A percentile compares a stretch with the other conserved stretches of the same genome.
phyloP scores from a whole-genome alignment of 2,329 filamentous ascomycete species.

The Penicillium corylophilum region DNA sequence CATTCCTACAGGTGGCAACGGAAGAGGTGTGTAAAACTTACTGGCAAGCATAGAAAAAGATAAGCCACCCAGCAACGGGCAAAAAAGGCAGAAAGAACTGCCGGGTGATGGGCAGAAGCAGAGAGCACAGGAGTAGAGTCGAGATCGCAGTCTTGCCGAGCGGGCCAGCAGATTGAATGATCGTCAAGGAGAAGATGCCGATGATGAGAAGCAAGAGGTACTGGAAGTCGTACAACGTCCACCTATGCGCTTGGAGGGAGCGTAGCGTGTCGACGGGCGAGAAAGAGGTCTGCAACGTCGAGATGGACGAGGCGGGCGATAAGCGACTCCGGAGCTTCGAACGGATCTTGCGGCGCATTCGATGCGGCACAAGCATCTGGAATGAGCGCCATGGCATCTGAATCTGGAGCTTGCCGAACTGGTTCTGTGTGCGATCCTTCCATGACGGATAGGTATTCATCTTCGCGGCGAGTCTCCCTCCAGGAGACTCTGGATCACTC shows the following conservation, averaged over 20 bases:
- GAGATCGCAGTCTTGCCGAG: constrained; percentile 73
- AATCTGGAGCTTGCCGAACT: constrained; percentile 47
- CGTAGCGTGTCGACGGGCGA: constrained; percentile 75
- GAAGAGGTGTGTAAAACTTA: constrained; percentile 55
- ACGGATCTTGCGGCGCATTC: constrained; percentile 65
- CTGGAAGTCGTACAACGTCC: constrained; percentile 80
- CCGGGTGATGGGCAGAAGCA: constrained; percentile 78
- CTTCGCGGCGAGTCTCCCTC: constrained; percentile 25
- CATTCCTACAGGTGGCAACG: not conserved
- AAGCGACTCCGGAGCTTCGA: constrained; percentile 67
- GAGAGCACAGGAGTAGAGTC: constrained; percentile 64
- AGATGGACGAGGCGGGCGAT: constrained; percentile 69
- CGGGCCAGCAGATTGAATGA: constrained; percentile 76
- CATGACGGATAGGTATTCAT: constrained; percentile 45
- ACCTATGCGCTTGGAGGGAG: constrained; percentile 72
- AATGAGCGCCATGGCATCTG: constrained; percentile 52
- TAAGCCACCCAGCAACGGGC: constrained; percentile 79
- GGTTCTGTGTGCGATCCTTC: constrained; percentile 47
- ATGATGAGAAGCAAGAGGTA: constrained; percentile 73
- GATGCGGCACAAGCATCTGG: constrained; percentile 58
- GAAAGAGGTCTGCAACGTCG: constrained; percentile 76
- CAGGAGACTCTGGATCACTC: constrained; percentile 20
- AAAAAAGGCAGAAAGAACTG: constrained; percentile 90
- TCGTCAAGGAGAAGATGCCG: constrained; percentile 76
- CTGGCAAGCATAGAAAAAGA: constrained; percentile 93